A percentile compares a stretch with the other conserved stretches of the same genome.
These are phyloP conservation scores for Lactifluus subvellereus DNA, from an alignment of 768 basidiomycete genomes.

Conservation along the genomic window DNA sequence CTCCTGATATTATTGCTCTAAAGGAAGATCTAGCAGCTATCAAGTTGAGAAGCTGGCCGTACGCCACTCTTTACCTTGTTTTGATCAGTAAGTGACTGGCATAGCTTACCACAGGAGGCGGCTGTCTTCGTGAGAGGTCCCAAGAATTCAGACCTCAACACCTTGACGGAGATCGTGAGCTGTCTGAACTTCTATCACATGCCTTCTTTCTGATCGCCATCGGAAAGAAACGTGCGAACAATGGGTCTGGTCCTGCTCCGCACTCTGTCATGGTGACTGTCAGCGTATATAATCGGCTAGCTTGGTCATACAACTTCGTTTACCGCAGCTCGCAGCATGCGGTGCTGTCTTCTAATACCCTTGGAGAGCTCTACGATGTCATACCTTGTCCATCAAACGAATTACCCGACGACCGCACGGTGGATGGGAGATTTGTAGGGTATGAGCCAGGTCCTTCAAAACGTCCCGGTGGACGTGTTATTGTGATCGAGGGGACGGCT, in stretches of 20 bases:
- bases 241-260: slow-evolving; percentile 20
- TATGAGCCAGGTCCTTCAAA: slow-evolving; percentile 27
- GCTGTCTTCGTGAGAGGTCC: slow-evolving; percentile 58
- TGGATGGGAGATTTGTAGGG: slow-evolving; percentile 31
- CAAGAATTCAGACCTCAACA: slow-evolving; percentile 63
- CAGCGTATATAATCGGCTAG: slow-evolving; percentile 53
- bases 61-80: slow-evolving; percentile 27
- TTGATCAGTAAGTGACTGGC: slow-evolving; percentile 9
- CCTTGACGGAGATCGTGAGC: slow-evolving; percentile 40
- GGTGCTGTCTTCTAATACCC: slow-evolving; percentile 63
- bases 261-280: slow-evolving; percentile 49
- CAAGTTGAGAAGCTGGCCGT: slow-evolving; percentile 59
- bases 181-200: neutral
- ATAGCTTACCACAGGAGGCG: slow-evolving; percentile 47
- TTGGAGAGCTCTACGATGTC: slow-evolving; percentile 52
- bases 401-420: slow-evolving; percentile 38
- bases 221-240: slow-evolving; percentile 9
- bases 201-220: slow-evolving; percentile 12
- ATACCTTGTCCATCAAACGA: slow-evolving; percentile 62
- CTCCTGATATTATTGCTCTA: slow-evolving; percentile 43
- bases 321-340: slow-evolving; percentile 63
- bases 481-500: slow-evolving; percentile 55
- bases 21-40: slow-evolving; percentile 48
- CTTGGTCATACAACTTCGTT: slow-evolving; percentile 56
- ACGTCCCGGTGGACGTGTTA: slow-evolving; percentile 37